A percentile compares a stretch with the other conserved stretches of the same genome.
These are phyloP conservation scores for Botrytis squamosa DNA, from an alignment of 2,329 filamentous ascomycete genomes.

Conservation along the genomic window DNA sequence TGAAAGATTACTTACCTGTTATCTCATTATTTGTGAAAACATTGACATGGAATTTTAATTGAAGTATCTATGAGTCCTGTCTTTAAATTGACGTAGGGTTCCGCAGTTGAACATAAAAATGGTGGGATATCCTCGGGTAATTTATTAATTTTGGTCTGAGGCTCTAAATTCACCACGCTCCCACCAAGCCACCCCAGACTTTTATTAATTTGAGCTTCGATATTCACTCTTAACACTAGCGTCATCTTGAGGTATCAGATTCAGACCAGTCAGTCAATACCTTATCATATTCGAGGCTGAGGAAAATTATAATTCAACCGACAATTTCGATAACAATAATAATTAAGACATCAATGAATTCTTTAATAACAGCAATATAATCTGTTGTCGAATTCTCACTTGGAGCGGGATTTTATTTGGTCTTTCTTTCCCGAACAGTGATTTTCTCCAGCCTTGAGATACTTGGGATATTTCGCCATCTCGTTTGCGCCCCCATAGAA, in stretches of 20 bases:
- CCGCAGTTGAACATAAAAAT: background rate
- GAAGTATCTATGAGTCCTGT: background rate
- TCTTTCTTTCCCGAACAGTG: background rate
- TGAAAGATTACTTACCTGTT: background rate
- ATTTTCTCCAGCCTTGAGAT: background rate
- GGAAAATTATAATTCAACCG: constrained; percentile 14
- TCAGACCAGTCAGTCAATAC: background rate
- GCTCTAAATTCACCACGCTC: background rate
- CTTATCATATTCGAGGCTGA: constrained; percentile 28
- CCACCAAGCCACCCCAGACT: background rate
- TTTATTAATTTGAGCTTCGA: background rate
- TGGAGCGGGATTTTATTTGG: background rate
- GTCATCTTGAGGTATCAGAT: constrained; percentile 5
- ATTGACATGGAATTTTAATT: background rate
- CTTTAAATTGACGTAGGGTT: background rate
- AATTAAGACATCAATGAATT: background rate
- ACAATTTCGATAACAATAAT: background rate
- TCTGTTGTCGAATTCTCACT: background rate
- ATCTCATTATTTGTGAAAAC: background rate
- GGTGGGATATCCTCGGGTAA: background rate
- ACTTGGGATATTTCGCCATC: constrained; percentile 6
- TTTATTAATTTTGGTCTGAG: background rate
- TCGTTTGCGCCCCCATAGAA: constrained; percentile 19
- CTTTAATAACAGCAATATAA: background rate
- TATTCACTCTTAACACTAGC: background rate